phyloP scores from a whole-genome alignment of 108 stramenopile species.

The Tribonema minus region DNA sequence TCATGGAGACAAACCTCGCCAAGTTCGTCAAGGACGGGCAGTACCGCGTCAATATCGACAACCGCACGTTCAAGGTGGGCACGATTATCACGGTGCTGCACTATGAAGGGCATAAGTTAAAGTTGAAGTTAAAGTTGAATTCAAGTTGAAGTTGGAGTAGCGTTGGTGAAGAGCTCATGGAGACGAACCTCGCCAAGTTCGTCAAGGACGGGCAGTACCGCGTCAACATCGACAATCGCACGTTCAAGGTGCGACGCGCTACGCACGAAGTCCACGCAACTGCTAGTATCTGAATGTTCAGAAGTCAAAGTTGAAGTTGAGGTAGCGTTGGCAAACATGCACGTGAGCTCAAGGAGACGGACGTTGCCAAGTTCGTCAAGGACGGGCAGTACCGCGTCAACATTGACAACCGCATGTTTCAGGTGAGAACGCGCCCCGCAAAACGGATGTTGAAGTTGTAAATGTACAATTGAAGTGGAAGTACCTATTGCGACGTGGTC shows the following conservation, averaged over 20 bases:
- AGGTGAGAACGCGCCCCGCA: background rate
- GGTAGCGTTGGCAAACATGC: background rate
- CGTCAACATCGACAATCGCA: conserved; percentile 16
- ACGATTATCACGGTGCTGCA: background rate
- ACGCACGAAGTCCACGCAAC: background rate
- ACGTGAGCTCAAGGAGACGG: background rate
- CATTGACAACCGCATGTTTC: conserved; percentile 5
- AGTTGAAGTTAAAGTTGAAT: background rate
- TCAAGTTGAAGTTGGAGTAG: background rate
- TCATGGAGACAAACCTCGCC: conserved; percentile 1
- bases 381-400: conserved; percentile 28
- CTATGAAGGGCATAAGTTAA: background rate
- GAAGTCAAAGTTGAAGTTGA: background rate
- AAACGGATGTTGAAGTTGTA: background rate
- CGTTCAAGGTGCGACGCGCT: background rate
- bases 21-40: conserved; percentile 19
- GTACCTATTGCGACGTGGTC: background rate
- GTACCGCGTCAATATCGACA: conserved; percentile 32
- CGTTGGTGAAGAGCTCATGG: background rate
- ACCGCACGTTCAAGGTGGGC: background rate
- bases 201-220: conserved; percentile 28
- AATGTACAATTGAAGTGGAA: background rate
- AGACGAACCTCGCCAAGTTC: background rate
- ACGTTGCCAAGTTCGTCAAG: conserved; percentile 2
- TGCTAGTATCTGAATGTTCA: background rate